Conservation (phyloP, 225 moss, liverwort and hornwort genomes). For the Straminergon stramineum region DNA sequence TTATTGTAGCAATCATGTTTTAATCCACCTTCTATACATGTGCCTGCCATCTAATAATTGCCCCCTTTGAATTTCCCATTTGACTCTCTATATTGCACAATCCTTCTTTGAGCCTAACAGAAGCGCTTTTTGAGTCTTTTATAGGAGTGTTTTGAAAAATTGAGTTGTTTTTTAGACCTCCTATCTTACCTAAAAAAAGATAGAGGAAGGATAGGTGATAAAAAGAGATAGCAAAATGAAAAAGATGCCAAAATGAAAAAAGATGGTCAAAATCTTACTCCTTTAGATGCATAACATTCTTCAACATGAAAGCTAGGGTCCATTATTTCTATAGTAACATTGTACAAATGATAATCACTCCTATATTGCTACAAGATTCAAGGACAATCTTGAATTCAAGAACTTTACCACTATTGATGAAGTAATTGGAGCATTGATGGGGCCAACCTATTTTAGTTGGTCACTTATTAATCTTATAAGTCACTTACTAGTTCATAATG, state of each 20-base stretch:
- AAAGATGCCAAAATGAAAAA: not conserved
- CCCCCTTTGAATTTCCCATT: rapidly evolving
- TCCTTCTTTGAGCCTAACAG: not conserved
- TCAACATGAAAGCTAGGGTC: not conserved
- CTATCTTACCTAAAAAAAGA: not conserved
- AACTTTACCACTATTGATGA: no score
- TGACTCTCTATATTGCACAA: rapidly evolving
- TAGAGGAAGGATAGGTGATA: not conserved
- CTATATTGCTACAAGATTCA: not conserved
- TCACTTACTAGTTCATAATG: not conserved
- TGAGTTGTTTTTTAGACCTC: rapidly evolving
- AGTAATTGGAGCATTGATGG: not conserved
- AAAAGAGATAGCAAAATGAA: no score
- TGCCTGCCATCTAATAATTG: not conserved
- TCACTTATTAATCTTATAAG: not conserved
- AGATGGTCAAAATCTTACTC: not conserved
- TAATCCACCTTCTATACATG: not conserved
- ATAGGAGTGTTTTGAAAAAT: not conserved
- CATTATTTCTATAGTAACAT: not conserved
- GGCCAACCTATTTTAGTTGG: not conserved
- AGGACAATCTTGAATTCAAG: not conserved
- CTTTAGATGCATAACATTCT: not conserved
- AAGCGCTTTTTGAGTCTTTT: rapidly evolving
- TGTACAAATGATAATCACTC: not conserved
- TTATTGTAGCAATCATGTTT: rapidly evolving